These are phyloP conservation scores for Fusarium circinatum DNA, from an alignment of 2,329 filamentous ascomycete species.

Conservation along the genomic window DNA sequence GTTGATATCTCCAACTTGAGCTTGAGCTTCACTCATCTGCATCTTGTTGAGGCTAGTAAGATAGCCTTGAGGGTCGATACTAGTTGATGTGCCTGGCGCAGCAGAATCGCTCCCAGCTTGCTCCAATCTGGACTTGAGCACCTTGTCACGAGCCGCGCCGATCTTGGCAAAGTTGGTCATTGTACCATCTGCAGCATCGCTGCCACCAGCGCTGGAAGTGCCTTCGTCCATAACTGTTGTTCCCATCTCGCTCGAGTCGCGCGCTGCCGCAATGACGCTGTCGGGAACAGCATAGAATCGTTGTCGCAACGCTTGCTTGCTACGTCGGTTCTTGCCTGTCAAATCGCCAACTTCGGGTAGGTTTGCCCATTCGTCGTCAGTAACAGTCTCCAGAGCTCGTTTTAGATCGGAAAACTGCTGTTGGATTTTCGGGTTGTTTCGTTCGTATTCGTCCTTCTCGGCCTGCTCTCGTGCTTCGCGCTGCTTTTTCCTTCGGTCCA, in stretches of 20 bases:
- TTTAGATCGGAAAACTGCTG: constrained; percentile 98
- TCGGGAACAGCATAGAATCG: constrained; percentile 97
- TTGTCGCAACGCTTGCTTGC: constrained; percentile 83
- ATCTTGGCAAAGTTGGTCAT: constrained; percentile 99
- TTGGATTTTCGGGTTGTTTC: constrained; percentile 97
- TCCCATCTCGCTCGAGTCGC: constrained; percentile 82
- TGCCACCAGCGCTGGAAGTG: constrained; percentile 43
- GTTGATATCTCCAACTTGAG: constrained; percentile 93
- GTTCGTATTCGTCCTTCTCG: constrained; percentile 94
- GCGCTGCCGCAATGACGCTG: constrained; percentile 88
- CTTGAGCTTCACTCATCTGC: constrained; percentile 80
- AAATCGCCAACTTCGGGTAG: constrained; percentile 96
- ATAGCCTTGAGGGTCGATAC: constrained; percentile 94
- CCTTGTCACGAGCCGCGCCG: constrained; percentile 94
- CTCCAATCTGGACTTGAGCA: constrained; percentile 91
- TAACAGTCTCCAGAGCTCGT: constrained; percentile 85
- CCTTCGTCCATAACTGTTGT: constrained; percentile 90
- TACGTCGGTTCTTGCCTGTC: constrained; percentile 90
- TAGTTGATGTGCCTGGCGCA: constrained; percentile 82
- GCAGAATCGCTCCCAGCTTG: constrained; percentile 78
- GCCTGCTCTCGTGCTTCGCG: constrained; percentile 94
- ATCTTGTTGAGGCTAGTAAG: constrained; percentile 90
- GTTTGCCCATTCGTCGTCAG: constrained; percentile 96
- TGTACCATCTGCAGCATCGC: constrained; percentile 76
- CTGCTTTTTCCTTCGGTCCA: constrained; percentile 89